phyloP scores from a whole-genome alignment of 345 rosid genomes.

The Linum lewisii region DNA sequence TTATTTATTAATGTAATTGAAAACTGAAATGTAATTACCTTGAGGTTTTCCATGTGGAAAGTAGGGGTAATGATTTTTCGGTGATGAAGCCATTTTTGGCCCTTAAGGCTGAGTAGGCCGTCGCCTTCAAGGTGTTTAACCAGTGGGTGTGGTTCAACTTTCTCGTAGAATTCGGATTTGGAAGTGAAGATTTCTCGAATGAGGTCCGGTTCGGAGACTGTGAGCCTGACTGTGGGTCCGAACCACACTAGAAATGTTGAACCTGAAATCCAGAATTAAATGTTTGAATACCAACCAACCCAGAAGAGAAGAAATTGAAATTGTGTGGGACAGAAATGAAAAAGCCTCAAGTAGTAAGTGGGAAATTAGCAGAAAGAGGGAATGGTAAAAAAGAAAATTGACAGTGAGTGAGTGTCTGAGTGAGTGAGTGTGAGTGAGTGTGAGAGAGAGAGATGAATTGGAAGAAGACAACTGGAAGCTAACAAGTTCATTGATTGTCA shows the following conservation, averaged over 20 bases:
- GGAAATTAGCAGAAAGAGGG: constrained; percentile 38
- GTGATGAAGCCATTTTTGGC: constrained; percentile 45
- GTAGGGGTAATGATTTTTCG: constrained; percentile 45
- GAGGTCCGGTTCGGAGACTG: constrained; percentile 33
- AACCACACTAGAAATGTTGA: constrained; percentile 35
- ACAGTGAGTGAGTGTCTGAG: not conserved
- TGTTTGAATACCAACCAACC: not conserved
- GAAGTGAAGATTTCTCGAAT: constrained; percentile 36
- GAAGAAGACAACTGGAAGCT: not conserved
- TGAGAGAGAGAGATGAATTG: not conserved
- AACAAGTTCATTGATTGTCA: not conserved
- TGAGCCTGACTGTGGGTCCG: constrained; percentile 37
- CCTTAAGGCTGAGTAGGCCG: constrained; percentile 32
- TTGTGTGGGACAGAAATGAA: too few species aligned
- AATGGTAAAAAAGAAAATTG: not conserved
- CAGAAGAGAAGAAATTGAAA: not conserved
- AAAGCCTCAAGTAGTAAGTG: constrained; percentile 33
- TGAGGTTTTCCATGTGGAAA: constrained; percentile 51
- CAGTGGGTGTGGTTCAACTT: constrained; percentile 23
- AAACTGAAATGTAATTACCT: constrained; percentile 22
- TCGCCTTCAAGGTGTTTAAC: constrained; percentile 19
- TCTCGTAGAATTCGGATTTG: constrained; percentile 27
- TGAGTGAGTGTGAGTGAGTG: not conserved
- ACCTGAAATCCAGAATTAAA: constrained; percentile 17
- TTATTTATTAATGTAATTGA: too few species aligned